Percentiles rank a stretch among this genome's conserved stretches.
phyloP scores from a whole-genome alignment of 1,284 basidiomycete genomes.

The Ustilago lituana region DNA sequence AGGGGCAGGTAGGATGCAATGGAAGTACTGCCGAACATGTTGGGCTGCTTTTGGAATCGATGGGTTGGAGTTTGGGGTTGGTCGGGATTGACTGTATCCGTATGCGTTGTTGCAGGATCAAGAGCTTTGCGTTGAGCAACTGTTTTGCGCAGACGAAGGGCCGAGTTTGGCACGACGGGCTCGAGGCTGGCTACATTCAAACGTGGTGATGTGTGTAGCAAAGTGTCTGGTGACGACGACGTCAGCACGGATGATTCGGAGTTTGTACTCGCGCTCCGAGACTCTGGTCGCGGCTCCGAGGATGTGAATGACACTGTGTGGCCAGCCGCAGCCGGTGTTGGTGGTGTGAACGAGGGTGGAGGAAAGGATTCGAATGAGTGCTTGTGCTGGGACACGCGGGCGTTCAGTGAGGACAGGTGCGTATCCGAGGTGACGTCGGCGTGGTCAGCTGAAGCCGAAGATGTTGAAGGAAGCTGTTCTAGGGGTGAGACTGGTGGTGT shows the following conservation, averaged over 20 bases:
- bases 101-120: background rate
- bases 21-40: conserved; percentile 38
- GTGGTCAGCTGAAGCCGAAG: no score
- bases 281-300: background rate
- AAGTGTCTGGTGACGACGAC: background rate
- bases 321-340: background rate
- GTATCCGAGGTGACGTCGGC: no score
- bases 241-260: background rate
- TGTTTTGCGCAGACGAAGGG: conserved; percentile 30
- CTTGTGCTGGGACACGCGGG: no score
- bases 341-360: no score
- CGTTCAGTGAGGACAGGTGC: no score
- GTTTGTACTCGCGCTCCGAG: no score
- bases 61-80: background rate
- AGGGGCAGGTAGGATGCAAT: conserved; percentile 41
- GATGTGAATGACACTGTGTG: background rate
- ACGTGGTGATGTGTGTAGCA: background rate
- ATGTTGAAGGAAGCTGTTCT: no score
- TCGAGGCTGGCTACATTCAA: conserved; percentile 4
- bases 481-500: no score
- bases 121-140: background rate
- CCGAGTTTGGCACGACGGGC: background rate
- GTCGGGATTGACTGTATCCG: background rate
- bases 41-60: conserved; percentile 1
- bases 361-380: no score